Conservation (phyloP, 306 rosid genomes). For the Citrullus mucosospermus region DNA sequence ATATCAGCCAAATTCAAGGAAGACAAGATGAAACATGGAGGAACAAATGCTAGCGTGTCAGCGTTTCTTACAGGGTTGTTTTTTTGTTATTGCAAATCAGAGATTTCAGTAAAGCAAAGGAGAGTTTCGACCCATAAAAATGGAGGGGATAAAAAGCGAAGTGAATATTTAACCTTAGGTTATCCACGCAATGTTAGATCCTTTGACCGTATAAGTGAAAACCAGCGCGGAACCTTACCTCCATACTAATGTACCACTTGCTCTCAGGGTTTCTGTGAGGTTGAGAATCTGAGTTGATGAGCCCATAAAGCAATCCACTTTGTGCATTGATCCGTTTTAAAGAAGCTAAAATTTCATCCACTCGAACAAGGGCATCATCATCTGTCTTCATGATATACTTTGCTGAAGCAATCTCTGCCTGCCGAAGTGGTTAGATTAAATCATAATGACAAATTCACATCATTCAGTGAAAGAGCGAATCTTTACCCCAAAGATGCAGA, state of each 20-base stretch:
- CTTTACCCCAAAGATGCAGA: conserved; percentile 88
- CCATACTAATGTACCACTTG: conserved; percentile 88
- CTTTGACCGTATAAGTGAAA: neutral
- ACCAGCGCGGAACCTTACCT: conserved; percentile 33
- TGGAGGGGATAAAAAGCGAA: neutral
- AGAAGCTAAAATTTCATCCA: conserved; percentile 74
- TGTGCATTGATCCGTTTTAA: conserved; percentile 37
- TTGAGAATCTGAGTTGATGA: conserved; percentile 70
- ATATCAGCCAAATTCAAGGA: neutral
- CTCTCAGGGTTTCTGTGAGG: conserved; percentile 84
- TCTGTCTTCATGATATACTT: conserved; percentile 95
- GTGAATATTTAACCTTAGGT: neutral
- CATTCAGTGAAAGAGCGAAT: conserved; percentile 17
- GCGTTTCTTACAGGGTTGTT: neutral
- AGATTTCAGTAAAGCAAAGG: neutral
- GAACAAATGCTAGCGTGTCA: neutral
- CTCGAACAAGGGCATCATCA: conserved; percentile 93
- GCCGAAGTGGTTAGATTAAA: conserved; percentile 24
- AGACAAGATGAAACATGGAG: neutral
- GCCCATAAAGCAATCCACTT: conserved; percentile 78
- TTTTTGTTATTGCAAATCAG: neutral
- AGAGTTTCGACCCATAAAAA: neutral
- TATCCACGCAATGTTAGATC: neutral
- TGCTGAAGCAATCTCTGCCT: conserved; percentile 93
- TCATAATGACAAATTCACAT: conserved; percentile 6